These are phyloP conservation scores for Colletotrichum musae DNA, from an alignment of 2,329 filamentous ascomycete genomes.

Conservation along the genomic window DNA sequence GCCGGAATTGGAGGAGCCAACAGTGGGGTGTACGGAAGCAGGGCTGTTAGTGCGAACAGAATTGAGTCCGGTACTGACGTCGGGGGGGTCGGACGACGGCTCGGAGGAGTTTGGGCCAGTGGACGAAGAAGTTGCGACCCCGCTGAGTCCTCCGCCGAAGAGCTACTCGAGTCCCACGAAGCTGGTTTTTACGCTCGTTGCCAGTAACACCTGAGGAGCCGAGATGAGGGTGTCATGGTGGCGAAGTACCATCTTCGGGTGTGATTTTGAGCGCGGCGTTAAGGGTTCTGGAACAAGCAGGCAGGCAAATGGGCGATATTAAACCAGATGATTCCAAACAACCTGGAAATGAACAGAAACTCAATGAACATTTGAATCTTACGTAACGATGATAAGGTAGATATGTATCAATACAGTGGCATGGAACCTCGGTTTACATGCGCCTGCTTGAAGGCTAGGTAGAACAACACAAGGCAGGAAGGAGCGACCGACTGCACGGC, in stretches of 20 bases:
- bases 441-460: neutral
- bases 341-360: too few relatives aligned
- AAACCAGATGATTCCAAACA: too few relatives aligned
- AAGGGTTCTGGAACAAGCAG: neutral
- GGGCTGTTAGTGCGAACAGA: neutral
- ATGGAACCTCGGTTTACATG: neutral
- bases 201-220: neutral
- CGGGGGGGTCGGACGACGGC: slow-evolving; percentile 28
- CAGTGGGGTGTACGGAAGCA: neutral
- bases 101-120: slow-evolving; percentile 14
- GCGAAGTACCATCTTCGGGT: neutral
- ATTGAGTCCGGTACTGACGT: slow-evolving; percentile 19
- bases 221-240: neutral
- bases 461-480: neutral
- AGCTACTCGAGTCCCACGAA: slow-evolving; percentile 18
- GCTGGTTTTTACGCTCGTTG: neutral
- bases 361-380: too few relatives aligned
- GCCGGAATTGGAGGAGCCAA: neutral
- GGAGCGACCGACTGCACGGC: slow-evolving; percentile 5
- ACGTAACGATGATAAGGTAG: too few relatives aligned
- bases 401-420: neutral
- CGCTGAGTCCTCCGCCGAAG: slow-evolving; percentile 35
- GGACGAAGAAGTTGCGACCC: slow-evolving; percentile 26
- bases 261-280: slow-evolving; percentile 18
- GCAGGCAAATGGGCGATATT: too few relatives aligned